Percentiles rank a stretch among this genome's conserved stretches.
phyloP scores from a whole-genome alignment of 306 rosid species.

The Casuarina cunninghamiana region DNA sequence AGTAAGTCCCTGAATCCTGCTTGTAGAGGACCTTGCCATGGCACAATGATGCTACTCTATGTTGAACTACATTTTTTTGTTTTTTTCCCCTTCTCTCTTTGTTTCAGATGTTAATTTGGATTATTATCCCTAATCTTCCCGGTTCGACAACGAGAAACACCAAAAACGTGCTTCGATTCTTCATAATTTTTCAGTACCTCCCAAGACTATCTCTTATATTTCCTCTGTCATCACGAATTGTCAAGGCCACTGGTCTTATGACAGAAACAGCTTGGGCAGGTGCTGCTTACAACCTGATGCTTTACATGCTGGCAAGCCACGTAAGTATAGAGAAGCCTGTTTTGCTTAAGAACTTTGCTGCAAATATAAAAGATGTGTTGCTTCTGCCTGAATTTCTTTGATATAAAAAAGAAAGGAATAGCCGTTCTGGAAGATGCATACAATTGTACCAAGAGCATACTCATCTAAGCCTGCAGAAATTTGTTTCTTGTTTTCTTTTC shows the following conservation, averaged over 20 bases:
- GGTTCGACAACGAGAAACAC: slow-evolving; percentile 85
- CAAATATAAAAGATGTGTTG: not conserved
- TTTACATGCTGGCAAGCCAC: slow-evolving; percentile 97
- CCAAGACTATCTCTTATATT: slow-evolving; percentile 83
- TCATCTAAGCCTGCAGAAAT: too few species aligned
- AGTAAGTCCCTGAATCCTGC: not conserved
- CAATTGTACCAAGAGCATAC: too few species aligned
- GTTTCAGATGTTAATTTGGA: slow-evolving; percentile 84
- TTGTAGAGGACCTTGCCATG: too few species aligned
- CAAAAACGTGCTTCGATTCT: slow-evolving; percentile 73
- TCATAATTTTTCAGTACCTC: slow-evolving; percentile 73
- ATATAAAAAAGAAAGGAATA: too few species aligned
- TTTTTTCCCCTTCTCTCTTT: not conserved
- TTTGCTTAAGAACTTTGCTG: too few species aligned
- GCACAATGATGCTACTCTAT: too few species aligned
- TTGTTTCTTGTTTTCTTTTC: too few species aligned
- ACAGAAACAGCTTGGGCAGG: slow-evolving; percentile 98
- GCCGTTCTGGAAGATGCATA: too few species aligned
- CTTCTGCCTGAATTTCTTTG: too few species aligned
- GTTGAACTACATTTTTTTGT: slow-evolving; percentile 1
- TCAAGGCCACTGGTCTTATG: slow-evolving; percentile 84
- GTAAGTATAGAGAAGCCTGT: slow-evolving; percentile 43
- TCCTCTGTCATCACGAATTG: slow-evolving; percentile 89
- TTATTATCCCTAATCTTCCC: slow-evolving; percentile 67
- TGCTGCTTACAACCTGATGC: slow-evolving; percentile 90